Evolutionary conservation across 345 rosid species (phyloP).

Genomic region (Syzygium grande): DNA sequence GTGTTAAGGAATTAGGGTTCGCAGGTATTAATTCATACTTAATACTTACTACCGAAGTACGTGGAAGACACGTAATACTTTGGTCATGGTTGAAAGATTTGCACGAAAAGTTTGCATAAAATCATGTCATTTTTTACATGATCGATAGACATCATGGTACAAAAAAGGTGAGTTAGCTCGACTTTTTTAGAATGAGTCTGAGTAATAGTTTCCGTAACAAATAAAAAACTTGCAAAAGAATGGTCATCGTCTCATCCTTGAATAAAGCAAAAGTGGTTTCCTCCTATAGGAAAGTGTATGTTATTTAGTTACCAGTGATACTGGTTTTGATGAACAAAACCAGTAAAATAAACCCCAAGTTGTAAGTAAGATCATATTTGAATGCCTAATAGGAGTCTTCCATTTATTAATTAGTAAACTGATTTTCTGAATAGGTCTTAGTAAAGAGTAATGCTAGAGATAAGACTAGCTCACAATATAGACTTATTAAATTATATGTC

Average conservation of each 20-base stretch:
- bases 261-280: neutral
- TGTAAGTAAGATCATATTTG: neutral
- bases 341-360: neutral
- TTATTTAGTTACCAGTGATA: neutral
- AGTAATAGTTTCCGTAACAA: neutral
- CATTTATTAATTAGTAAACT: too few species aligned
- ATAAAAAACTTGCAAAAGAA: neutral
- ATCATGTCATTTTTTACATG: too few species aligned
- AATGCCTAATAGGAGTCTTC: neutral
- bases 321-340: neutral
- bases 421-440: neutral
- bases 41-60: neutral
- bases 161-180: neutral
- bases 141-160: neutral
- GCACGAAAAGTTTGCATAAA: neutral
- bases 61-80: neutral
- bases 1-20: neutral
- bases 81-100: neutral
- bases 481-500: neutral
- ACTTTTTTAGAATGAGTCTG: neutral
- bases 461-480: neutral
- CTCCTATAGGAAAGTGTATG: neutral
- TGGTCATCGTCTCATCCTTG: neutral
- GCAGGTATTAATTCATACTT: neutral
- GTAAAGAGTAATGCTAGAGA: neutral